Base-by-base conservation (phyloP, 2,329 filamentous ascomycete genomes). In the Simplicillium sp. region DNA sequence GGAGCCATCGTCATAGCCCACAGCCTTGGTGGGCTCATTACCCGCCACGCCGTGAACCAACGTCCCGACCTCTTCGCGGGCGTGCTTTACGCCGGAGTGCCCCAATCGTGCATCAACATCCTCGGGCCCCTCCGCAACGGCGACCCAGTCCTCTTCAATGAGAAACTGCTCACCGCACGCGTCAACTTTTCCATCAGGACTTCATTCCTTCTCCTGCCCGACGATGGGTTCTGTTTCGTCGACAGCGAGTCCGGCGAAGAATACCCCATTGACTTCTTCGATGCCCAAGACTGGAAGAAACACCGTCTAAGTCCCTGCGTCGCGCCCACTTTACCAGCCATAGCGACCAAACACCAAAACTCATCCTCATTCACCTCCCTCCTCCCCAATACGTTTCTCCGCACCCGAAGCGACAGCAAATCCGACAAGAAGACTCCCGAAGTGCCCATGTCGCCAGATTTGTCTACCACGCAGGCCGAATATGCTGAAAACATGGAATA, bases 181-280 rank as follows among this genome's bases (percentile, higher is more conserved):
- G 89, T 95, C 50, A 94, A 94, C 61, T 95, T 97, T 54, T 88
- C 84, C 0, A 80, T 97, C 38, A 77, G 90, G 7, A 94, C 88
- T 0, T 89, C 81, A 34, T 96, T 86, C 54, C 79, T 82, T 11
- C 78, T 96, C 8, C 71, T 97, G 1, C 90, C 90, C 0, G 82
- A 95, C 43, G 82, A 92, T 50, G 88, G 88, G 0, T 80, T 79
- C 54, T 94, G 88, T 60, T 97, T 95, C 58, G 71, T 95, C 52
- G 82, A 96, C 63, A 87, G 82, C 51, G 61, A 80, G 34, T 92
- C 87, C 0, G 82, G 82, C 45, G 82, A 94, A 54, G 75, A 84
- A 47, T 94, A 90, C 53, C 80, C 73, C 0, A 72, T 96, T 32
- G 81, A 96, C 58, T 95, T 95, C 57, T 94, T 88, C 61, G 72